These are phyloP conservation scores for Rhizopus delemar DNA, from an alignment of 371 early-diverging fungal genomes.

Conservation along the genomic window DNA sequence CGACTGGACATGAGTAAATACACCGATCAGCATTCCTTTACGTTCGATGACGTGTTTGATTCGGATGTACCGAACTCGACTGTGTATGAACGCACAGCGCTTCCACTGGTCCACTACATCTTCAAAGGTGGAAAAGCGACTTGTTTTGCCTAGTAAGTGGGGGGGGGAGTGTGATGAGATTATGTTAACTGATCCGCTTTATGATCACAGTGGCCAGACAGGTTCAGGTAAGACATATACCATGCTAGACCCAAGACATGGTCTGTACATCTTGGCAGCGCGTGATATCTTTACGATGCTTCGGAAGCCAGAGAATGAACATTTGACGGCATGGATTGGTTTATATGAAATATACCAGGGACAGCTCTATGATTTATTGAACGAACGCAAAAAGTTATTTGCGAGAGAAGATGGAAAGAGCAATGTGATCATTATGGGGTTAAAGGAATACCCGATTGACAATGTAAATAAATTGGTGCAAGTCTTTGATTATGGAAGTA, in stretches of 20 bases:
- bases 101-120: slow-evolving; percentile 91
- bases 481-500: slow-evolving; percentile 90
- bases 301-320: slow-evolving; percentile 65
- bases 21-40: slow-evolving; percentile 92
- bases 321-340: slow-evolving; percentile 80
- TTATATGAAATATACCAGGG: slow-evolving; percentile 98
- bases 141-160: slow-evolving; percentile 93
- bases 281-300: slow-evolving; percentile 84
- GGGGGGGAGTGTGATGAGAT: neutral
- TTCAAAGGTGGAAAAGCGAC: slow-evolving; percentile 97
- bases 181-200: neutral
- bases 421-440: slow-evolving; percentile 85
- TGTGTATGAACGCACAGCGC: slow-evolving; percentile 90
- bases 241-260: slow-evolving; percentile 86
- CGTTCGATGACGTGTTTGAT: slow-evolving; percentile 97
- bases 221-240: slow-evolving; percentile 97
- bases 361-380: slow-evolving; percentile 91
- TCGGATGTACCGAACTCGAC: slow-evolving; percentile 75
- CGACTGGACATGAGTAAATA: slow-evolving; percentile 94
- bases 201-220: slow-evolving; percentile 84
- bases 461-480: slow-evolving; percentile 79
- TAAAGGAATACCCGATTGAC: slow-evolving; percentile 79
- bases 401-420: slow-evolving; percentile 95
- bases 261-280: slow-evolving; percentile 91
- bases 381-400: slow-evolving; percentile 78